Base-by-base conservation (phyloP, 208 protist species). In the Trypanosoma platydactyli region DNA sequence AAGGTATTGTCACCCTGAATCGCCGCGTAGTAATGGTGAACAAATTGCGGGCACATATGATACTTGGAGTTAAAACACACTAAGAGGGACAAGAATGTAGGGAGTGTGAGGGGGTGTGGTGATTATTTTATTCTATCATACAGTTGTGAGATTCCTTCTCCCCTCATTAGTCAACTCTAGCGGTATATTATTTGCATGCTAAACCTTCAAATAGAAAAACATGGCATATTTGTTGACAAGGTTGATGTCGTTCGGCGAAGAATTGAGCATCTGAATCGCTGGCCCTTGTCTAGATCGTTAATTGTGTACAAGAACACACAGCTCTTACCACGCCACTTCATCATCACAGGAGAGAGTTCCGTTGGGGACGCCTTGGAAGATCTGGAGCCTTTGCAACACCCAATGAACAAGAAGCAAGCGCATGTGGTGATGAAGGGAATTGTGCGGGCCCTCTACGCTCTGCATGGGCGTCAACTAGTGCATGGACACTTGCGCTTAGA, bases 401-500 rank as follows among this genome's bases (percentile, higher is more conserved):
- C 63, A 24, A 53, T 89, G 0, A 50, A 18, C 5, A 81, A 90
- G 55, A 54, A 49, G 41, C 74, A 80, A 29, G 88, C 88, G 7
- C 68, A 69, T 22, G 49, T 30, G 27, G 53, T 83, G 1, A 20
- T 88, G 18, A 35, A 44, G 2, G 60, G 74, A 15, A 41, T 88
- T 16, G 50, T 84, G 0, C 49, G 54, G 5, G 72, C 73, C 0
- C 60, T 94, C 0, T 51, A 68, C 16, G 55, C 59, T 3, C 63
- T 94, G 24, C 88, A 94, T 67, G 65, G 57, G 3, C 49, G 64
- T 29, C 68, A 77, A 7, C 58, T 90, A 16, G 79, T 83, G 46
- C 84, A 91, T 52, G 84, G 88, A 0, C 82, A 91, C 64, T 33
- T 88, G 2, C 58, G 77, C n/a, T 5, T 60, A 11, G 80, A 64